phyloP scores from a whole-genome alignment of 345 rosid genomes.

The Kernera saxatilis region DNA sequence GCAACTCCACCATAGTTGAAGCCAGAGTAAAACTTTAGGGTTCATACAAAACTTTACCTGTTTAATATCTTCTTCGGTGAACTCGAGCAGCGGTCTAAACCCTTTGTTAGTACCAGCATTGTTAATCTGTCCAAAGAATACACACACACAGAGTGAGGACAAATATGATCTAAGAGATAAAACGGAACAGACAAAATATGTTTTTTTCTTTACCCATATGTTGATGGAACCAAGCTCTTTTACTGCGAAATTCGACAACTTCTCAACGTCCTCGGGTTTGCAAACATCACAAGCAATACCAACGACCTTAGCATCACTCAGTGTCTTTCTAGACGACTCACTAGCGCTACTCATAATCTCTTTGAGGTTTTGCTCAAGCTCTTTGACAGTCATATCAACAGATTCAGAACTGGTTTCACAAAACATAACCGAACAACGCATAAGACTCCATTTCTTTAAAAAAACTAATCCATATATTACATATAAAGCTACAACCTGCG shows the following conservation, averaged over 20 bases:
- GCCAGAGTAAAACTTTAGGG: background rate
- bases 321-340: conserved; percentile 41
- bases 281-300: conserved; percentile 92
- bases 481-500: conserved; percentile 52
- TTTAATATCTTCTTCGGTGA: conserved; percentile 74
- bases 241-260: conserved; percentile 66
- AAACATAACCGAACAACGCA: conserved; percentile 5
- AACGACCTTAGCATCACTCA: conserved; percentile 61
- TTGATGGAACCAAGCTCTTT: conserved; percentile 71
- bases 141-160: conserved; percentile 4
- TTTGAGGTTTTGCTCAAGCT: conserved; percentile 72
- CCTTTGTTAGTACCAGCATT: conserved; percentile 96
- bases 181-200: background rate
- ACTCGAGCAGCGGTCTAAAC: conserved; percentile 80
- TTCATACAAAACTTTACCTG: conserved; percentile 44
- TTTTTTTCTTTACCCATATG: conserved; percentile 69
- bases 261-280: conserved; percentile 57
- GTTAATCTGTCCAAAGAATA: conserved; percentile 54
- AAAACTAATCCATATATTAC: background rate
- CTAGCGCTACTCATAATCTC: conserved; percentile 49
- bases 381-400: conserved; percentile 66
- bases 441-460: background rate
- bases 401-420: conserved; percentile 59
- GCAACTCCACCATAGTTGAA: background rate
- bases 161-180: background rate